Conservation (phyloP, 352 stramenopile genomes). For the Phytophthora idaei region DNA sequence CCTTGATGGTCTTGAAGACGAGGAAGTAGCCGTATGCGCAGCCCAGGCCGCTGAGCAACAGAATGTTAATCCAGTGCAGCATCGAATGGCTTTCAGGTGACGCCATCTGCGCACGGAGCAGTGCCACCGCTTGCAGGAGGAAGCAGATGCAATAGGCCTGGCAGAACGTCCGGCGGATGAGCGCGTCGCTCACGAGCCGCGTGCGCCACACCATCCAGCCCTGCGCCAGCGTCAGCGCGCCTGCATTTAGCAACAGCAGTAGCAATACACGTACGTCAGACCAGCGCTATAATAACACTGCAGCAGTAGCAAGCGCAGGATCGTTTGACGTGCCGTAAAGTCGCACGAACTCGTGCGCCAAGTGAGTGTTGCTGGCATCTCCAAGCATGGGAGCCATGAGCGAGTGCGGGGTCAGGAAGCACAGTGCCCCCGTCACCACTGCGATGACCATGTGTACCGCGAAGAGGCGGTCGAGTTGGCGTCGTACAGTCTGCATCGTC, state of each 20-base stretch:
- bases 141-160: conserved; percentile 91
- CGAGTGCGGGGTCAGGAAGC: conserved; percentile 83
- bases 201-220: conserved; percentile 89
- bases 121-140: conserved; percentile 70
- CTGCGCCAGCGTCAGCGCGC: conserved; percentile 80
- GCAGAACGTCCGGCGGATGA: conserved; percentile 87
- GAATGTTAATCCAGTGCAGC: conserved; percentile 85
- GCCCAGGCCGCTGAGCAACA: conserved; percentile 68
- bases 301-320: not conserved
- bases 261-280: conserved; percentile 1
- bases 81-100: conserved; percentile 79
- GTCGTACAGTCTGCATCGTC: conserved; percentile 63
- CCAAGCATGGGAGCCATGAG: conserved; percentile 79
- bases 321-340: conserved; percentile 63
- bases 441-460: conserved; percentile 73
- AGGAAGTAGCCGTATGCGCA: conserved; percentile 86
- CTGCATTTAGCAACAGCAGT: conserved; percentile 28
- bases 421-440: conserved; percentile 67
- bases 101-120: conserved; percentile 74
- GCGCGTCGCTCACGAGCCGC: conserved; percentile 82
- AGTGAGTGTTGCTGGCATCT: conserved; percentile 78
- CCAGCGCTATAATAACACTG: not conserved
- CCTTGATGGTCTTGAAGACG: conserved; percentile 89
- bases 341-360: conserved; percentile 88
- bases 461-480: conserved; percentile 86